Evolutionary conservation across 2,329 filamentous ascomycete genomes (phyloP), one percentile per base, ranked within the genome.

Genomic region (Fusarium buxicola): DNA sequence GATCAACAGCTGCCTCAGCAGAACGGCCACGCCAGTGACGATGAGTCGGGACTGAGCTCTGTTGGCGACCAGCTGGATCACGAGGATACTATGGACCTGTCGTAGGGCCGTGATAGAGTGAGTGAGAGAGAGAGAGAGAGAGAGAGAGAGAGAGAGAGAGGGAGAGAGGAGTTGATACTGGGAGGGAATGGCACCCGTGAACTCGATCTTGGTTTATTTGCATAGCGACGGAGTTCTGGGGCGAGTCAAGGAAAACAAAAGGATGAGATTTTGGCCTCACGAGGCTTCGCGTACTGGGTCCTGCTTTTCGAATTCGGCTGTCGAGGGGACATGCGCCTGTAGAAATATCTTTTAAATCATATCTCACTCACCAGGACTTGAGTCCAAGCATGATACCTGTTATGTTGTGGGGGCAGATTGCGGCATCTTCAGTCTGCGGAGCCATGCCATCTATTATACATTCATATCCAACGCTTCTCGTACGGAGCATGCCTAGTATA

Each of bases 21-120:
- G 9, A 71, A 72, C 38, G 70, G 70, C 8, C 61, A 66, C 45
- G 27, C 60, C 5, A 69, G 60, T 31, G 68, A 72, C 81, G 28
- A 78, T 77, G 15, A 87, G 60, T 87, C 84, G 3, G 83, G 83
- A 1, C 75, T 87, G 8, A 87, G 85, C 62, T 87, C 85, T 4
- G 77, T 87, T 3, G 82, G 81, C 3, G 84, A 85, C 58, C 72
- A 76, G 43, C 70, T 78, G 30, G 77, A 80, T 45, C 77, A 75
- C 31, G 76, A 73, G 32, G 78, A 80, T 18, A 79, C 78, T 24
- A 84, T 85, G 80, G 80, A 83, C 49, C 62, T 82, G 61, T 77
- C 74, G 41, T 79, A 73, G 63, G 36, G 55, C 15, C 25, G 25
- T n/a, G n/a, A n/a, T n/a, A n/a, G n/a, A n/a, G n/a, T n/a, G n/a